Conservation (phyloP, 345 rosid species). For the Xanthoceras sorbifolium region DNA sequence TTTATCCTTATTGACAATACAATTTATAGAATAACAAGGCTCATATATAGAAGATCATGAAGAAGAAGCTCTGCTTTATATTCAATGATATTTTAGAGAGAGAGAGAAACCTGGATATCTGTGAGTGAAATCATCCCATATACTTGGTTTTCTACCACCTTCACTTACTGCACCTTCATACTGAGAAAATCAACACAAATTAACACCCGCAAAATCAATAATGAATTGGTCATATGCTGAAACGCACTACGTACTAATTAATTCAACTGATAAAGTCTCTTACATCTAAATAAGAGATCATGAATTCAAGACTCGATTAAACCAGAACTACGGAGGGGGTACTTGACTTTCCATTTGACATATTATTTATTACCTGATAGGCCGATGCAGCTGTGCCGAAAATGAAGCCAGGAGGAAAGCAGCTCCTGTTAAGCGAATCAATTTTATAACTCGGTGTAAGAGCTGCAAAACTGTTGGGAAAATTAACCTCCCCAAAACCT, state of each 20-base stretch:
- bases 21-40: too few relatives aligned
- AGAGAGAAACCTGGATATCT: constrained; percentile 39
- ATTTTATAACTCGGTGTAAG: neutral
- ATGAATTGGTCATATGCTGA: neutral
- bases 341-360: neutral
- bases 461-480: neutral
- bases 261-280: neutral
- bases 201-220: too few relatives aligned
- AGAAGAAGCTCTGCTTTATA: too few relatives aligned
- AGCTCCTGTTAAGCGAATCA: constrained; percentile 22
- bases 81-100: too few relatives aligned
- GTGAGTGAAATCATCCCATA: constrained; percentile 51
- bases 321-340: neutral
- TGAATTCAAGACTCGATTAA: too few relatives aligned
- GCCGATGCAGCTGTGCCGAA: constrained; percentile 52
- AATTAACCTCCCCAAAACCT: too few relatives aligned
- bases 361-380: constrained; percentile 32
- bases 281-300: too few relatives aligned
- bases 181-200: constrained; percentile 32
- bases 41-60: too few relatives aligned
- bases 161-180: constrained; percentile 42
- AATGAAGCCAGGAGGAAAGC: constrained; percentile 39
- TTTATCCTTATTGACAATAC: too few relatives aligned
- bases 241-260: too few relatives aligned
- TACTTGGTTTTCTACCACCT: constrained; percentile 36